Conservation (phyloP, 306 rosid genomes). For the Cucumis melo region DNA sequence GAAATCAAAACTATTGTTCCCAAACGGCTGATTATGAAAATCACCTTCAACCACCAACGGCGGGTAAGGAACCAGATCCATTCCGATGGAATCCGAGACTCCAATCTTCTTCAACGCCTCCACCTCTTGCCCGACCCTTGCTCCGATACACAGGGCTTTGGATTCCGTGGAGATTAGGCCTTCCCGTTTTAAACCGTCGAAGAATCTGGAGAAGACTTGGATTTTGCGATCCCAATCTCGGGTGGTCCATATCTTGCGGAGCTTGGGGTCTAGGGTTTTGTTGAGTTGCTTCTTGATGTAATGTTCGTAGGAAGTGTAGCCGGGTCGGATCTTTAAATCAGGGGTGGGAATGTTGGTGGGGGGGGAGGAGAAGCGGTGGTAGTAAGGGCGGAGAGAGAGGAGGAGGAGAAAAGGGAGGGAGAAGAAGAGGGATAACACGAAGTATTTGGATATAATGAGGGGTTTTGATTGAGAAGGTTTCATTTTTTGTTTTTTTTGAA, state of each 20-base stretch:
- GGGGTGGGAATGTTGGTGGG: background rate
- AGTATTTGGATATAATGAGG: conserved; percentile 22
- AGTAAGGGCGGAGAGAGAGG: conserved; percentile 13
- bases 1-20: conserved; percentile 44
- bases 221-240: conserved; percentile 91
- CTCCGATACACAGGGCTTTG: conserved; percentile 62
- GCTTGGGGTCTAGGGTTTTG: conserved; percentile 83
- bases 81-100: conserved; percentile 53
- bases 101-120: conserved; percentile 64
- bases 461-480: conserved; percentile 26
- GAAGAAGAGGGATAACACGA: conserved; percentile 41
- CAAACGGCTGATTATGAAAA: conserved; percentile 67
- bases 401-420: conserved; percentile 39
- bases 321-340: conserved; percentile 68
- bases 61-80: conserved; percentile 74
- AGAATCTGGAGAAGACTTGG: conserved; percentile 45
- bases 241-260: conserved; percentile 72
- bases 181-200: conserved; percentile 21
- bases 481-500: conserved; percentile 18
- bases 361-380: background rate
- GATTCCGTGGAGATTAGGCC: conserved; percentile 30
- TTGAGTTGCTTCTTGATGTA: conserved; percentile 72
- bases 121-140: conserved; percentile 86
- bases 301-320: conserved; percentile 57
- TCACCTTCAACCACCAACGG: conserved; percentile 72